Evolutionary conservation across 2,329 filamentous ascomycete genomes (phyloP).

Genomic region (Zopfia rhizophila): DNA sequence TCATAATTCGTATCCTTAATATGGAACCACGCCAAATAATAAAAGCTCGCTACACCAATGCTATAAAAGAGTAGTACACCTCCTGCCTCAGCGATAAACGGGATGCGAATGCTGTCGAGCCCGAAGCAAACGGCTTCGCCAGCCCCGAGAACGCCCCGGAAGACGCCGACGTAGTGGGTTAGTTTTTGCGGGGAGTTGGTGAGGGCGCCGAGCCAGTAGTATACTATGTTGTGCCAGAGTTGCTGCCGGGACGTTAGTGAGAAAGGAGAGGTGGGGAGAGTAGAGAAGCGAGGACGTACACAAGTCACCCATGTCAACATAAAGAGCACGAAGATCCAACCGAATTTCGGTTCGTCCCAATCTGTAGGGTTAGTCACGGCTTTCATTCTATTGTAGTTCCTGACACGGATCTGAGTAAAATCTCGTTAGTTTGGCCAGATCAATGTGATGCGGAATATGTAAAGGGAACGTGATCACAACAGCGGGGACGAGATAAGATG

Average conservation of each 20-base stretch:
- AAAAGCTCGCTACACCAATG: conserved; percentile 37
- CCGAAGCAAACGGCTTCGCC: conserved; percentile 45
- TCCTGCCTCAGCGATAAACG: conserved; percentile 40
- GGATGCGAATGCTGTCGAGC: conserved; percentile 43
- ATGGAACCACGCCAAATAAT: conserved; percentile 39
- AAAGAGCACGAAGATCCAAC: conserved; percentile 43
- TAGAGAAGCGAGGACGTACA: no score
- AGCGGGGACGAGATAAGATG: background rate
- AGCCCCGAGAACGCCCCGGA: conserved; percentile 42
- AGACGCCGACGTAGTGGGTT: conserved; percentile 43
- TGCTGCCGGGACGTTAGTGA: conserved; percentile 21
- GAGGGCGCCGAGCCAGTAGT: conserved; percentile 45
- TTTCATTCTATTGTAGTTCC: conserved; percentile 39
- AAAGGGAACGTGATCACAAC: no score
- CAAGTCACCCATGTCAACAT: conserved; percentile 45
- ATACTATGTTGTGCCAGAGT: conserved; percentile 45
- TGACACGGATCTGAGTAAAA: conserved; percentile 42
- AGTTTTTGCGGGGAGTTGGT: conserved; percentile 45
- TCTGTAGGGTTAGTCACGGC: conserved; percentile 36
- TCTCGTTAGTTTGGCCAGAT: no score
- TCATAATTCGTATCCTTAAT: conserved; percentile 46
- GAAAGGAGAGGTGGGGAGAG: background rate
- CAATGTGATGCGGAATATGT: no score
- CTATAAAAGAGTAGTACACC: conserved; percentile 43
- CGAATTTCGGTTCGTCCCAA: conserved; percentile 37